Conservation (phyloP, 1,284 basidiomycete genomes). For the Apiotrichum siamense region DNA sequence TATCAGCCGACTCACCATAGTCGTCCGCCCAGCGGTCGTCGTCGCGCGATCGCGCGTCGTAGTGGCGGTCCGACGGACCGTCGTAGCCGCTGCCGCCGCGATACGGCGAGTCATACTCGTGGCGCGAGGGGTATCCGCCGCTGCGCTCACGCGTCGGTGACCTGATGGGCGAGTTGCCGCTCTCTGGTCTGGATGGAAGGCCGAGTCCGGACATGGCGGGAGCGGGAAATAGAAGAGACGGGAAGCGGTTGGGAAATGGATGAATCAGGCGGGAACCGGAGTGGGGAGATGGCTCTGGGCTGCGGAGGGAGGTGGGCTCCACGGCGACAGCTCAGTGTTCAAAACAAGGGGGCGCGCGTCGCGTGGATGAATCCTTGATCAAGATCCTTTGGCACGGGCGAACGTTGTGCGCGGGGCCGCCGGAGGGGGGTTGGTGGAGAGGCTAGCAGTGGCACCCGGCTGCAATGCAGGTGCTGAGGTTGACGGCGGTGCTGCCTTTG, state of each 20-base stretch:
- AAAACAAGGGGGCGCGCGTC: too few relatives aligned
- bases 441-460: too few relatives aligned
- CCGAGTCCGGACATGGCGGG: slow-evolving; percentile 5
- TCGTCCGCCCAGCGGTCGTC: slow-evolving; percentile 34
- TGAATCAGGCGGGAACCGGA: not conserved
- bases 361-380: too few relatives aligned
- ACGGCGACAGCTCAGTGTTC: too few relatives aligned
- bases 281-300: not conserved
- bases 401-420: too few relatives aligned
- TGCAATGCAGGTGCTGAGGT: too few relatives aligned
- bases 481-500: too few relatives aligned
- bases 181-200: slow-evolving; percentile 1
- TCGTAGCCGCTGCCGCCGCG: slow-evolving; percentile 1
- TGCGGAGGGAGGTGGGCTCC: too few relatives aligned
- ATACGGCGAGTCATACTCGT: not conserved
- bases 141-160: slow-evolving; percentile 9
- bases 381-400: too few relatives aligned
- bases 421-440: too few relatives aligned
- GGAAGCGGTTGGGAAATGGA: not conserved
- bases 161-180: slow-evolving; percentile 1
- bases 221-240: not conserved
- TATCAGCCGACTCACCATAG: slow-evolving; percentile 23
- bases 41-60: slow-evolving; percentile 6
- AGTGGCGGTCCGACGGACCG: slow-evolving; percentile 5
- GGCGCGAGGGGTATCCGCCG: not conserved